Percentiles rank a stretch among this genome's conserved stretches.
phyloP scores from a whole-genome alignment of 805 yeast species.

The Yarrowia hollandica region DNA sequence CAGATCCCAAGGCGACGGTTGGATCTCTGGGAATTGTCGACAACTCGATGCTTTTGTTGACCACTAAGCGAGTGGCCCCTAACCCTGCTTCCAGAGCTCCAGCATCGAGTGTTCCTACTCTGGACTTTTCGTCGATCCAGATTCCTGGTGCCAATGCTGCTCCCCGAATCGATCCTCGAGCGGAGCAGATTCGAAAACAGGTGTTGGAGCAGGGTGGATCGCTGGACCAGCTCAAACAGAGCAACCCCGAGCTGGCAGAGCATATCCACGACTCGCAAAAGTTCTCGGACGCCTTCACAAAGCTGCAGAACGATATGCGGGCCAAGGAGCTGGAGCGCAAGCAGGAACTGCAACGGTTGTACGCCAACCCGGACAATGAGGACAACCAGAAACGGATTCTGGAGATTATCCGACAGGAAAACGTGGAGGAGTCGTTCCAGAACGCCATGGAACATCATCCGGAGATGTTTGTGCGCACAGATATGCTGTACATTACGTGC shows the following conservation, averaged over 20 bases:
- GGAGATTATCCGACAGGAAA: slow-evolving; percentile 67
- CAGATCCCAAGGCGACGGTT: slow-evolving; percentile 7
- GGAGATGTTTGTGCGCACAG: slow-evolving; percentile 78
- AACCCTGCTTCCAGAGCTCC: background rate
- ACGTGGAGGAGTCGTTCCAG: slow-evolving; percentile 75
- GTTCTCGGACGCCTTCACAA: slow-evolving; percentile 46
- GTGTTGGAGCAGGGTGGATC: background rate
- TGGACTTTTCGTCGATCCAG: slow-evolving; percentile 18
- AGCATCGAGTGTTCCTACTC: slow-evolving; percentile 13
- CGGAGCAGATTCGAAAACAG: slow-evolving; percentile 9
- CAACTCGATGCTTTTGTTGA: slow-evolving; percentile 1
- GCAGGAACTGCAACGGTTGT: slow-evolving; percentile 53
- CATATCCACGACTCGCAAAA: slow-evolving; percentile 50
- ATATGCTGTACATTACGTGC: slow-evolving; percentile 78
- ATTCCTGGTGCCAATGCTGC: background rate
- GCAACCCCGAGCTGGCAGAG: slow-evolving; percentile 51
- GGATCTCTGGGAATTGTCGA: slow-evolving; percentile 1
- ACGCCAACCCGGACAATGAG: slow-evolving; percentile 68
- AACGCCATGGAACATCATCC: slow-evolving; percentile 87
- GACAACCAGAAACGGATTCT: slow-evolving; percentile 63
- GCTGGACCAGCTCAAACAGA: slow-evolving; percentile 2
- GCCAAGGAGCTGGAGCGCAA: slow-evolving; percentile 44
- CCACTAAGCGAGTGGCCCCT: slow-evolving; percentile 7
- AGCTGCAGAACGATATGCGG: slow-evolving; percentile 38
- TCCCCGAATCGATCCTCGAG: background rate